Percentiles rank a stretch among this genome's conserved stretches.
These are phyloP conservation scores for Cladosporium sp. DNA, from an alignment of 2,329 filamentous ascomycete species.

Conservation along the genomic window DNA sequence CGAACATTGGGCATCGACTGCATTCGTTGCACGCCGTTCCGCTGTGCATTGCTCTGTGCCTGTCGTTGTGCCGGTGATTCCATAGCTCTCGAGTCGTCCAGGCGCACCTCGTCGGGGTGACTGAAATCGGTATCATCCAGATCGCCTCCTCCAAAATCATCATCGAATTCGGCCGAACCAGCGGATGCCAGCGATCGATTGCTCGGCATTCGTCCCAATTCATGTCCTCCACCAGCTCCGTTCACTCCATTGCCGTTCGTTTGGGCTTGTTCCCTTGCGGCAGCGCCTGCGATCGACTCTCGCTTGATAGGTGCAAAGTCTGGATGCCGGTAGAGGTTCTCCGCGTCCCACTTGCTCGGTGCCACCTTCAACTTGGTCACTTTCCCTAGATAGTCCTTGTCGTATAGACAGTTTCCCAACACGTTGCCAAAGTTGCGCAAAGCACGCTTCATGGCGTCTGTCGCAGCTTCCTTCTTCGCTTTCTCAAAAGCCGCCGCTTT, in stretches of 20 bases:
- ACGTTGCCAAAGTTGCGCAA: constrained; percentile 93
- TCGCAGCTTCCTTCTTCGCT: constrained; percentile 96
- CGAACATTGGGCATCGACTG: constrained; percentile 37
- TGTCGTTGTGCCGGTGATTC: constrained; percentile 30
- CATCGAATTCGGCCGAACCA: constrained; percentile 51
- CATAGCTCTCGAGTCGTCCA: constrained; percentile 45
- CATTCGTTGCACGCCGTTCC: constrained; percentile 33
- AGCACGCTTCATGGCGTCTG: constrained; percentile 87
- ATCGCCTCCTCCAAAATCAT: constrained; percentile 57
- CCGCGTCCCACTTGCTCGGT: constrained; percentile 75
- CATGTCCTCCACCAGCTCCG: constrained; percentile 19
- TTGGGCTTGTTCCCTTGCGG: constrained; percentile 24
- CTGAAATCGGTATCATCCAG: constrained; percentile 60
- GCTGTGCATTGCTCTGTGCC: constrained; percentile 24
- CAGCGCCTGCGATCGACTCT: constrained; percentile 41
- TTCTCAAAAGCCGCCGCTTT: constrained; percentile 98
- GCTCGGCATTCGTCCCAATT: constrained; percentile 32
- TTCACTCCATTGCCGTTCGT: constrained; percentile 29
- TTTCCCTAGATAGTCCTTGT: constrained; percentile 88
- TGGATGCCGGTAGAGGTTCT: constrained; percentile 77
- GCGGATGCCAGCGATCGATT: constrained; percentile 40
- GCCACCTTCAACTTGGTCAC: constrained; percentile 86
- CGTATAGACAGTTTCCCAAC: constrained; percentile 97
- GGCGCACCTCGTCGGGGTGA: constrained; percentile 74
- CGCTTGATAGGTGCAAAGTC: constrained; percentile 68